phyloP scores from a whole-genome alignment of 164 flowering plant genomes.

The Umbilicus rupestris region DNA sequence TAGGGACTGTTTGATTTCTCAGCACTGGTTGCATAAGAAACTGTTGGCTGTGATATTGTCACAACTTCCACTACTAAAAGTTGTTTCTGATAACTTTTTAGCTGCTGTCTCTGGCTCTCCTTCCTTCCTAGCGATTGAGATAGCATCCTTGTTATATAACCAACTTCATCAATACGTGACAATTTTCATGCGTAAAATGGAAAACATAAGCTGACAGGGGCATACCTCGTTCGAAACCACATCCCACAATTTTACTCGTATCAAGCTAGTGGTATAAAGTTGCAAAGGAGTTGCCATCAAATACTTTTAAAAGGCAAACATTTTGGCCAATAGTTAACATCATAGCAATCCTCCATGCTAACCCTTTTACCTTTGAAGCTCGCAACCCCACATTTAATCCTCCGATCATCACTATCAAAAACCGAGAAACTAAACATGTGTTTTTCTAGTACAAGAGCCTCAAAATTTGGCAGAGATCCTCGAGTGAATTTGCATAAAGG shows the following conservation, averaged over 20 bases:
- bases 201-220: neutral
- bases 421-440: slow-evolving; percentile 14
- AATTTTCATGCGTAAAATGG: neutral
- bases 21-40: too few species aligned
- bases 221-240: slow-evolving; percentile 84
- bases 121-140: slow-evolving; percentile 59
- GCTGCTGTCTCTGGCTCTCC: slow-evolving; percentile 88
- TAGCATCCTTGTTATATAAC: slow-evolving; percentile 54
- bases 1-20: too few species aligned
- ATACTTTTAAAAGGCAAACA: slow-evolving; percentile 81
- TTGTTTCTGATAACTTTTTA: slow-evolving; percentile 71
- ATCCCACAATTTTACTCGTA: slow-evolving; percentile 97
- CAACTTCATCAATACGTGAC: neutral
- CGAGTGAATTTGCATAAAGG: neutral
- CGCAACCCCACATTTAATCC: slow-evolving; percentile 77
- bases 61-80: slow-evolving; percentile 84
- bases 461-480: neutral
- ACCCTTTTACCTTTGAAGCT: slow-evolving; percentile 94
- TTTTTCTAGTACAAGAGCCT: neutral
- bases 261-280: neutral
- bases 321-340: slow-evolving; percentile 63
- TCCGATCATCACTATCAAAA: slow-evolving; percentile 79
- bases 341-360: slow-evolving; percentile 93
- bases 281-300: slow-evolving; percentile 65
- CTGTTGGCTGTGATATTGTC: slow-evolving; percentile 46